phyloP scores from a whole-genome alignment of 306 rosid genomes.

The Alnus glutinosa region DNA sequence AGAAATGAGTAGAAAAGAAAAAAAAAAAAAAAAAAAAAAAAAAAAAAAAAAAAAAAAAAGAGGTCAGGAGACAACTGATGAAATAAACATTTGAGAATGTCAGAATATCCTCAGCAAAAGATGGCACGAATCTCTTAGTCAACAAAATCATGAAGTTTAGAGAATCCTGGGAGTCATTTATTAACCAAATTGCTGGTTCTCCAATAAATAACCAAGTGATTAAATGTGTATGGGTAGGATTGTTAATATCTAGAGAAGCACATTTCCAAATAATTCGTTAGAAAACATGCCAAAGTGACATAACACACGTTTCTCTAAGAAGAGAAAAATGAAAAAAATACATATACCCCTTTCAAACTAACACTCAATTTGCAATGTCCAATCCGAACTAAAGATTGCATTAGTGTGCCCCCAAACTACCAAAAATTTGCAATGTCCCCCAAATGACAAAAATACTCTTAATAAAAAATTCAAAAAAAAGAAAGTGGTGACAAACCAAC shows the following conservation, averaged over 20 bases:
- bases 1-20: background rate
- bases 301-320: background rate
- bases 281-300: background rate
- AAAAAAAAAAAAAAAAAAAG: background rate
- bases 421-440: no score
- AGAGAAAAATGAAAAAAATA: background rate
- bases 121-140: background rate
- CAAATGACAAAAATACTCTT: no score
- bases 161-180: background rate
- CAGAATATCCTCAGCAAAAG: constrained; percentile 4
- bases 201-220: background rate
- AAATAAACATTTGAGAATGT: background rate
- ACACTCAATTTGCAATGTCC: no score
- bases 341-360: no score
- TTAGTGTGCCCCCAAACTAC: no score
- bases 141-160: background rate
- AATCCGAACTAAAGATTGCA: no score
- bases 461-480: no score
- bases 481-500: no score
- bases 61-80: background rate
- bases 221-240: background rate
- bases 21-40: no score
- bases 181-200: constrained; percentile 1
- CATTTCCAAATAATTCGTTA: background rate
- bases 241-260: background rate